A percentile compares a stretch with the other conserved stretches of the same genome.
Conservation (phyloP, 2,329 filamentous ascomycete genomes). For the Alternaria sp. region DNA sequence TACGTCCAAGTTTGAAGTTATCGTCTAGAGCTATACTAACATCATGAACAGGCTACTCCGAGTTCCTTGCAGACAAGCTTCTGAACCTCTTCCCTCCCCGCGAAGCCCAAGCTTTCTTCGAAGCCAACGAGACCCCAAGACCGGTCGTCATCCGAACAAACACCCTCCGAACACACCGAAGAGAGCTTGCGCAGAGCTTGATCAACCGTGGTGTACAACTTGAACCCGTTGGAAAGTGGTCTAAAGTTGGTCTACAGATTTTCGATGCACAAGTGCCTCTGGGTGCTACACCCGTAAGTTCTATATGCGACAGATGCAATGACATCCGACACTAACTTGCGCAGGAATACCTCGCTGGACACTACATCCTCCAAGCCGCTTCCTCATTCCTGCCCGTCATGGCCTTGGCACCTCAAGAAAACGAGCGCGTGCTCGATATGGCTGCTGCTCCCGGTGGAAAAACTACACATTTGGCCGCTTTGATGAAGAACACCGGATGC, state of each 20-base stretch:
- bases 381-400: conserved; percentile 98
- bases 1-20: not conserved
- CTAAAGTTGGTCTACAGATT: conserved; percentile 94
- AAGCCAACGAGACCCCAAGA: conserved; percentile 94
- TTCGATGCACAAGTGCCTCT: conserved; percentile 90
- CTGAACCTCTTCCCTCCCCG: conserved; percentile 90
- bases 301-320: not conserved
- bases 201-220: conserved; percentile 97
- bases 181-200: conserved; percentile 88
- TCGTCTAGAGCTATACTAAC: not conserved
- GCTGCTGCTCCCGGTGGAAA: conserved; percentile 90
- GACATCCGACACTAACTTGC: not conserved
- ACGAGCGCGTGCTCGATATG: conserved; percentile 84
- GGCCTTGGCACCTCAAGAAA: conserved; percentile 92
- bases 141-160: conserved; percentile 97
- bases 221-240: conserved; percentile 98
- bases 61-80: conserved; percentile 94
- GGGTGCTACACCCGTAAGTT: conserved; percentile 77
- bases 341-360: conserved; percentile 88
- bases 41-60: conserved; percentile 71
- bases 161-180: conserved; percentile 79
- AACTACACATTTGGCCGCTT: conserved; percentile 92
- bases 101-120: conserved; percentile 98
- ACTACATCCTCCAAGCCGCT: conserved; percentile 97
- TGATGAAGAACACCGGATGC: conserved; percentile 97